These are phyloP conservation scores for Boletus pseudo-olivaceus DNA, from an alignment of 768 basidiomycete genomes.

Conservation along the genomic window DNA sequence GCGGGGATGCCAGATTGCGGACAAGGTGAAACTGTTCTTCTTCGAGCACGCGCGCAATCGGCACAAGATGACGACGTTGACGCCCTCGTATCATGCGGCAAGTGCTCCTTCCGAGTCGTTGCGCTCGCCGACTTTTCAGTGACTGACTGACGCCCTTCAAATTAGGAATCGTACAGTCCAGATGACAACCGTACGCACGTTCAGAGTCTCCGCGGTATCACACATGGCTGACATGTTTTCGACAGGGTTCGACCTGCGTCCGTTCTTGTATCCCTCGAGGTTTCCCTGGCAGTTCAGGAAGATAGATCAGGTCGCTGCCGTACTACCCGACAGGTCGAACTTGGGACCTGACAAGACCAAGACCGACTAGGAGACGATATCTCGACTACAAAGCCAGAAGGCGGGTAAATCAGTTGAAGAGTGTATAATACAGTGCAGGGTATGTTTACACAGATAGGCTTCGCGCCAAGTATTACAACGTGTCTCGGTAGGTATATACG, in stretches of 20 bases:
- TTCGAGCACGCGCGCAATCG: conserved; percentile 95
- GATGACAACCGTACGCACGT: conserved; percentile 82
- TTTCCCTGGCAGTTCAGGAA: conserved; percentile 98
- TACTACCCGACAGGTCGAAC: conserved; percentile 67
- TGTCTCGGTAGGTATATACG: conserved; percentile 2
- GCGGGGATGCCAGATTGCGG: conserved; percentile 67
- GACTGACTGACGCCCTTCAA: background rate
- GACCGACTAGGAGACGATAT: conserved; percentile 37
- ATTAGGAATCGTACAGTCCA: conserved; percentile 90
- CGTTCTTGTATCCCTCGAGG: conserved; percentile 91
- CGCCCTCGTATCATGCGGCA: conserved; percentile 91
- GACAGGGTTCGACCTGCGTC: conserved; percentile 89
- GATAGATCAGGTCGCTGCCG: conserved; percentile 83
- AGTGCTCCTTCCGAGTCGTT: conserved; percentile 33
- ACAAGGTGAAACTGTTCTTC: conserved; percentile 97
- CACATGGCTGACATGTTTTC: background rate
- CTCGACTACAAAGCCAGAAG: background rate
- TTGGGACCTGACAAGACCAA: conserved; percentile 41
- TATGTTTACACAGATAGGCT: background rate
- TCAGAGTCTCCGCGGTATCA: background rate
- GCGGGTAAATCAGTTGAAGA: conserved; percentile 1
- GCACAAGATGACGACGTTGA: conserved; percentile 98
- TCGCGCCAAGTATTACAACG: background rate
- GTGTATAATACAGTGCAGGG: conserved; percentile 11
- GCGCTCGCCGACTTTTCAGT: background rate